phyloP scores from a whole-genome alignment of 352 stramenopile species.

The Globisporangium nodosum region DNA sequence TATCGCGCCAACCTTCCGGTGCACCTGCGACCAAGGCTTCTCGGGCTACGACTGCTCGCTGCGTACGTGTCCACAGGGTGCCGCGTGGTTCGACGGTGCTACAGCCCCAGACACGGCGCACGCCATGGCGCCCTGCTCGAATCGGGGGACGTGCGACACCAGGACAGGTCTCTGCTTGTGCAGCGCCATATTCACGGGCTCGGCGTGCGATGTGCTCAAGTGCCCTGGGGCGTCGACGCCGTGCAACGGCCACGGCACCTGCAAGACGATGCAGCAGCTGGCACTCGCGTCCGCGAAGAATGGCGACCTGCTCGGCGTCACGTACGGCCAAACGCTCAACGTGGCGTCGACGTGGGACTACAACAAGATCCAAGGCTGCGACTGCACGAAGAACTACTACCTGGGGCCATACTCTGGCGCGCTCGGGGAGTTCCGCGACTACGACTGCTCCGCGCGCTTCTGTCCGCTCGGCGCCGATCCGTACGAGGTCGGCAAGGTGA shows the following conservation, averaged over 20 bases:
- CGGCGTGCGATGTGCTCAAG: slow-evolving; percentile 62
- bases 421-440: slow-evolving; percentile 43
- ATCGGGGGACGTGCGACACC: slow-evolving; percentile 47
- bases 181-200: slow-evolving; percentile 62
- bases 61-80: slow-evolving; percentile 41
- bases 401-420: slow-evolving; percentile 58
- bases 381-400: slow-evolving; percentile 56
- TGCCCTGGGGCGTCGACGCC: slow-evolving; percentile 28
- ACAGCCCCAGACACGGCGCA: slow-evolving; percentile 46
- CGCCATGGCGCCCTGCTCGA: slow-evolving; percentile 43
- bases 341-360: slow-evolving; percentile 71
- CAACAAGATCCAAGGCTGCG: slow-evolving; percentile 81
- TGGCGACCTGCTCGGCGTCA: slow-evolving; percentile 40
- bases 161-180: slow-evolving; percentile 57
- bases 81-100: slow-evolving; percentile 65
- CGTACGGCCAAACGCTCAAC: slow-evolving; percentile 66
- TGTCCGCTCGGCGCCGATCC: slow-evolving; percentile 89
- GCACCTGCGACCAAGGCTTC: slow-evolving; percentile 58
- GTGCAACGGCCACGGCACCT: slow-evolving; percentile 72
- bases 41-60: slow-evolving; percentile 48
- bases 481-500: slow-evolving; percentile 52
- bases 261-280: slow-evolving; percentile 71
- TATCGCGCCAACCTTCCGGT: slow-evolving; percentile 35
- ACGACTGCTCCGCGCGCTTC: slow-evolving; percentile 73
- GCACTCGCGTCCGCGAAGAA: slow-evolving; percentile 28